Percentiles rank a stretch among this genome's conserved stretches.
phyloP scores from a whole-genome alignment of 2,329 filamentous ascomycete genomes.

The Cercospora sp. region DNA sequence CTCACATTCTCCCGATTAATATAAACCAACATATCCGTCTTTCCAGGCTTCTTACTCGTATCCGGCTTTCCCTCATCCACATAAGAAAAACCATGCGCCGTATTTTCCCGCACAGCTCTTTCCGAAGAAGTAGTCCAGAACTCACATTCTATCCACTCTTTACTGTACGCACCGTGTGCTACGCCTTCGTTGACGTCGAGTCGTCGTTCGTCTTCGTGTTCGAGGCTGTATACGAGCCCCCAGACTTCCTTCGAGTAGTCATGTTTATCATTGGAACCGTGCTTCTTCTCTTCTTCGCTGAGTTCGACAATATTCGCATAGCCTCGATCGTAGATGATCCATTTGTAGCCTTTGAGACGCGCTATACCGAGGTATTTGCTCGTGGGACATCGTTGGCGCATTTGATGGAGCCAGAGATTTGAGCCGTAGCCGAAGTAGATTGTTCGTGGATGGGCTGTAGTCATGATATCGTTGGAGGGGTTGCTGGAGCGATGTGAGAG shows the following conservation, averaged over 20 bases:
- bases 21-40: constrained; percentile 56
- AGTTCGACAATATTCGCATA: constrained; percentile 65
- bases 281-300: background rate
- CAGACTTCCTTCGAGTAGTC: constrained; percentile 50
- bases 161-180: constrained; percentile 57
- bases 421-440: constrained; percentile 66
- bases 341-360: constrained; percentile 57
- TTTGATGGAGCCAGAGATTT: constrained; percentile 67
- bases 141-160: constrained; percentile 49
- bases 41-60: constrained; percentile 26
- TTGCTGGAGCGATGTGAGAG: background rate
- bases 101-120: background rate
- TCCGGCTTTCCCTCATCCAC: constrained; percentile 28
- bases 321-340: constrained; percentile 66
- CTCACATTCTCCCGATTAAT: constrained; percentile 51
- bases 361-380: constrained; percentile 60
- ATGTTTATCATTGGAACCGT: constrained; percentile 5
- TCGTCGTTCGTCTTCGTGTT: constrained; percentile 50
- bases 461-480: background rate
- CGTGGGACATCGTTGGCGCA: constrained; percentile 60
- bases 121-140: constrained; percentile 41
- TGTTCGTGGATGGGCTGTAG: constrained; percentile 8
- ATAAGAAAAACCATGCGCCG: background rate
- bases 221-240: constrained; percentile 58
- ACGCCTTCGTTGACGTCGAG: constrained; percentile 65